phyloP scores from a whole-genome alignment of 495 filamentous ascomycete species.

The Annulohypoxylon stygium region DNA sequence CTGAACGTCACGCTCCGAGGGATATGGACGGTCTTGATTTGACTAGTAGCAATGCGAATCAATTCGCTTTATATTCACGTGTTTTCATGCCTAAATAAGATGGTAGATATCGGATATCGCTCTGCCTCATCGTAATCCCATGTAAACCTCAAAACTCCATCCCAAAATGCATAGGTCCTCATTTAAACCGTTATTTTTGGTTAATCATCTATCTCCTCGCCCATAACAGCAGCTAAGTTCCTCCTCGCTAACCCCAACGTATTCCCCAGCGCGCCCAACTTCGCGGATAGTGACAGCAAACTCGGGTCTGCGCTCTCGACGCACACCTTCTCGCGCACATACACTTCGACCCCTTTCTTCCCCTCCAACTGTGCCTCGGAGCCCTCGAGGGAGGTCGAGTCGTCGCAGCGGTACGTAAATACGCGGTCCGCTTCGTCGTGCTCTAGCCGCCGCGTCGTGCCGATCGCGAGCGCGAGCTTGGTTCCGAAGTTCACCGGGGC shows the following conservation, averaged over 20 bases:
- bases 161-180: not conserved
- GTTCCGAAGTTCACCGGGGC: conserved; percentile 63
- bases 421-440: conserved; percentile 86
- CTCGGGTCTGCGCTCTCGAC: conserved; percentile 94
- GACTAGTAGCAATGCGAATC: conserved; percentile 36
- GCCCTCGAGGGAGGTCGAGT: conserved; percentile 19
- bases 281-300: conserved; percentile 86
- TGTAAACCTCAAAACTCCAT: not conserved
- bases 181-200: not conserved
- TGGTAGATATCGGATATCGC: not conserved
- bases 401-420: conserved; percentile 67
- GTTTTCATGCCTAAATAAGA: conserved; percentile 3
- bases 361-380: not conserved
- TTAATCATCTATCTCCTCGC: conserved; percentile 62
- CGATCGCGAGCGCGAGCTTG: conserved; percentile 68
- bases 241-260: conserved; percentile 74
- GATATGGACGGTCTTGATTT: conserved; percentile 3
- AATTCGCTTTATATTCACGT: conserved; percentile 1
- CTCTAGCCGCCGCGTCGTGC: conserved; percentile 69
- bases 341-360: conserved; percentile 68
- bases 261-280: conserved; percentile 84
- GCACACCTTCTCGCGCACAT: conserved; percentile 87
- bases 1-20: conserved; percentile 19
- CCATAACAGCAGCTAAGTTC: conserved; percentile 86
- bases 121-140: not conserved